phyloP scores from a whole-genome alignment of 208 protist genomes.

The Leishmania guyanensis region DNA sequence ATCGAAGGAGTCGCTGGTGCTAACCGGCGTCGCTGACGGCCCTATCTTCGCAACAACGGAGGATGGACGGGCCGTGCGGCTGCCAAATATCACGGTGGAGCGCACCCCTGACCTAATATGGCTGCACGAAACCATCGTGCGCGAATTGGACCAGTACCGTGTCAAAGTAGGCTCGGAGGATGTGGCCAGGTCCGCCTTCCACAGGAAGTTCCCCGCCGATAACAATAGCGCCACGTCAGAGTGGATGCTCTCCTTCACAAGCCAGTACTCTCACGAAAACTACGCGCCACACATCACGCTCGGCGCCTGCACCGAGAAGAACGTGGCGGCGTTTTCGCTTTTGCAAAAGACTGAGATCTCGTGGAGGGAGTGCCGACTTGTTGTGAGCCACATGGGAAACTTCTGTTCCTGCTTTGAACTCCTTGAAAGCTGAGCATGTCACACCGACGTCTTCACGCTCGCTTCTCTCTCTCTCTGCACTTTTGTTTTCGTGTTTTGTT shows the following conservation, averaged over 20 bases:
- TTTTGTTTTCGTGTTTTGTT: not conserved
- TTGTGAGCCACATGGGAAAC: conserved; percentile 83
- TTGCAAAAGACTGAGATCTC: conserved; percentile 62
- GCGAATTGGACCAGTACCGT: conserved; percentile 45
- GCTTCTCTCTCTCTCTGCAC: not conserved
- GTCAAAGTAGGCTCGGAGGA: conserved; percentile 53
- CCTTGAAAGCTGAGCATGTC: conserved; percentile 28
- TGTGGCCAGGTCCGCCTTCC: conserved; percentile 62
- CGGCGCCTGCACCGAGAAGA: conserved; percentile 52
- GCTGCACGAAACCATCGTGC: conserved; percentile 61
- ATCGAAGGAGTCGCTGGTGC: conserved; percentile 39
- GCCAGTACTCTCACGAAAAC: conserved; percentile 42
- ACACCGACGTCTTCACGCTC: not conserved
- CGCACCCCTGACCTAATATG: conserved; percentile 38
- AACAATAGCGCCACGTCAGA: conserved; percentile 33
- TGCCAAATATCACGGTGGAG: conserved; percentile 63
- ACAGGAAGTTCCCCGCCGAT: conserved; percentile 64
- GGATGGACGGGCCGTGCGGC: conserved; percentile 41
- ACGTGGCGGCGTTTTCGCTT: conserved; percentile 38
- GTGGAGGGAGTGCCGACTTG: conserved; percentile 67
- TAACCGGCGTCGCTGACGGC: conserved; percentile 44
- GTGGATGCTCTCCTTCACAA: conserved; percentile 61
- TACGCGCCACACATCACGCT: conserved; percentile 80
- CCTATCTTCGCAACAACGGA: conserved; percentile 46
- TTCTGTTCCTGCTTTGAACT: conserved; percentile 82